A percentile compares a stretch with the other conserved stretches of the same genome.
Conservation (phyloP, 495 filamentous ascomycete genomes). For the Penicillium paxilli region DNA sequence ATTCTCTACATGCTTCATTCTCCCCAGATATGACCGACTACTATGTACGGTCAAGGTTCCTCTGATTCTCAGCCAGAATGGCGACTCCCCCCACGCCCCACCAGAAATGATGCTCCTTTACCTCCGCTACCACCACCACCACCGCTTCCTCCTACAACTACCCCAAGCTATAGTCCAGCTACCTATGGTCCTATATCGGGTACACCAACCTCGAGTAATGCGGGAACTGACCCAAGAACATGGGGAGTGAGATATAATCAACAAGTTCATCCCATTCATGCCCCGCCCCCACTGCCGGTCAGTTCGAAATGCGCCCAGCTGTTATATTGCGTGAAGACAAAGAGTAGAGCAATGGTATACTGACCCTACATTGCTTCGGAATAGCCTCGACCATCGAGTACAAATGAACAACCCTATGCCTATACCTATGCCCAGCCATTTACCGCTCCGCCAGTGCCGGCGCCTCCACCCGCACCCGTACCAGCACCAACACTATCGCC, state of each 20-base stretch:
- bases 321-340: neutral
- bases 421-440: conserved; percentile 21
- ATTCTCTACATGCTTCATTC: too few species aligned
- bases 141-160: conserved; percentile 21
- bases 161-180: conserved; percentile 36
- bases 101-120: conserved; percentile 16
- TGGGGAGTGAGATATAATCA: conserved; percentile 51
- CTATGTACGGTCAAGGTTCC: conserved; percentile 30
- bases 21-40: conserved; percentile 3
- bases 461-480: conserved; percentile 8
- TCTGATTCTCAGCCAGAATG: conserved; percentile 43
- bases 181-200: conserved; percentile 40
- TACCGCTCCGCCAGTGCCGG: neutral
- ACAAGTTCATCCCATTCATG: conserved; percentile 28
- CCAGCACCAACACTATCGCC: conserved; percentile 10
- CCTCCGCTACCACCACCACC: conserved; percentile 24
- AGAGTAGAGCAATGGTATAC: neutral
- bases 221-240: conserved; percentile 32
- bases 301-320: conserved; percentile 10
- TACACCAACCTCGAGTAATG: conserved; percentile 17
- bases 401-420: conserved; percentile 25
- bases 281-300: conserved; percentile 51
- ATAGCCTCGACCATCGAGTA: conserved; percentile 45
- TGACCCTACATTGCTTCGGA: neutral
- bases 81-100: conserved; percentile 30